Evolutionary conservation across 108 stramenopile genomes (phyloP), one percentile per base, ranked within the genome.

Genomic region (Aureococcus anophagefferens): DNA sequence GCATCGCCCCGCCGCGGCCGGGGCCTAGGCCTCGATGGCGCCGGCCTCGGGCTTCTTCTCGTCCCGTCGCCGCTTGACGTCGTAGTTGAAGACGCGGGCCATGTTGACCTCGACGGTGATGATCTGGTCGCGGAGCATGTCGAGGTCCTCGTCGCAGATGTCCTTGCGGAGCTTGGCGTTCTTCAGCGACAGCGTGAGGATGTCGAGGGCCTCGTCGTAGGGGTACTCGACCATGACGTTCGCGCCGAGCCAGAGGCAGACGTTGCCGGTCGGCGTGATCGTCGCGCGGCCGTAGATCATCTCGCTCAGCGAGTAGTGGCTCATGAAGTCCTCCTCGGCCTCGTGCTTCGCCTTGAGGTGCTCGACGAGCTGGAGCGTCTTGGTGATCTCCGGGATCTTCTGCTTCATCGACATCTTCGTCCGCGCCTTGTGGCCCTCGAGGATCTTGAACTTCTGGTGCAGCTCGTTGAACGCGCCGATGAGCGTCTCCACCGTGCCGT

Each of bases 181-280:
- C 28, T 35, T 74, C 37, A 79, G 68, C 33, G 73, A 78, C 15
- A 33, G 35, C 68, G 81, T 75, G 1, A 83, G 71, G 30, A 83
- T 46, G 4, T 83, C 90, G 45, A 94, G 74, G 30, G 96, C 98
- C 66, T 99, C 98, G 25, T 92, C 87, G 78, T 97, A 97, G 32
- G 93, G 91, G 83, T 97, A 99, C 71, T 99, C 96, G 77, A 99
- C 75, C 98, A 99, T 97, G 68, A 97, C 95, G 87, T 94, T 93
- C 63, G 95, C 98, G 34, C 98, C 98, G 40, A 99, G 77, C 98
- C 98, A 99, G 45, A 99, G 76, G 85, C 95, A 96, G 15, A 99
- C 98, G 62, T 82, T 91, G 0, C 91, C 94, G 68, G 79, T 71
- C 28, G 86, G 81, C 15, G 66, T 71, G 25, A 99, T 81, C 68